Conservation (phyloP, 1,284 basidiomycete genomes). For the Wolfiporia cocos region DNA sequence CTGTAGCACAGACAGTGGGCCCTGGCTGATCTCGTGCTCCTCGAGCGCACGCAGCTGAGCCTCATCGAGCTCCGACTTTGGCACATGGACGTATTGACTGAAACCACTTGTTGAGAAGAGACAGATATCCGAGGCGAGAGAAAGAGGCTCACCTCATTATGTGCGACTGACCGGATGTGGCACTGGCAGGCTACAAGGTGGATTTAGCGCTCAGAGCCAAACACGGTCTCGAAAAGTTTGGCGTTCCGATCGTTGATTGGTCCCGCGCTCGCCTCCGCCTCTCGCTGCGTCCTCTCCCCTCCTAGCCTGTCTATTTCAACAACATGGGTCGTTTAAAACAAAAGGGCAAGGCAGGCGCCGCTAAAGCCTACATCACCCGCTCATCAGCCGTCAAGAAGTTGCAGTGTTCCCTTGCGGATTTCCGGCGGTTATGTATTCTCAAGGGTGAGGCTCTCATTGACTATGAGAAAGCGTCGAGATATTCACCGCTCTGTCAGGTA, state of each 20-base stretch:
- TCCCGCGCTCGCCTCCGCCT: slow-evolving; percentile 4
- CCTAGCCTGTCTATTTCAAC: slow-evolving; percentile 10
- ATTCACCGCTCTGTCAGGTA: too few species aligned
- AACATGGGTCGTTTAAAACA: slow-evolving; percentile 85
- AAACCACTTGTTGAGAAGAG: background rate
- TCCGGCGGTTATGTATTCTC: slow-evolving; percentile 94
- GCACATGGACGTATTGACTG: slow-evolving; percentile 95
- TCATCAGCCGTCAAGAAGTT: slow-evolving; percentile 89
- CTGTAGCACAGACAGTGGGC: slow-evolving; percentile 95
- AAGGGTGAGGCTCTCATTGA: too few species aligned
- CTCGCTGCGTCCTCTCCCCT: slow-evolving; percentile 5
- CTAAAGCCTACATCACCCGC: slow-evolving; percentile 93
- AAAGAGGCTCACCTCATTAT: slow-evolving; percentile 28
- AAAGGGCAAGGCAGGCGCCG: slow-evolving; percentile 90
- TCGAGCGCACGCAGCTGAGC: slow-evolving; percentile 93
- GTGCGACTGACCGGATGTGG: slow-evolving; percentile 3
- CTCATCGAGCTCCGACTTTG: slow-evolving; percentile 97
- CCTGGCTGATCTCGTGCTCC: slow-evolving; percentile 96
- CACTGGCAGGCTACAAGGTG: background rate
- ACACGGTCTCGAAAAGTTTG: slow-evolving; percentile 23
- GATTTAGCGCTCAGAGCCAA: slow-evolving; percentile 1
- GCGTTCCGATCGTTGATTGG: slow-evolving; percentile 17
- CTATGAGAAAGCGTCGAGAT: too few species aligned
- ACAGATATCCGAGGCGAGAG: background rate
- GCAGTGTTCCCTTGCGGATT: slow-evolving; percentile 96